Evolutionary conservation across 495 filamentous ascomycete genomes (phyloP), one percentile per base, ranked within the genome.

Genomic region (Daldinia grandis): DNA sequence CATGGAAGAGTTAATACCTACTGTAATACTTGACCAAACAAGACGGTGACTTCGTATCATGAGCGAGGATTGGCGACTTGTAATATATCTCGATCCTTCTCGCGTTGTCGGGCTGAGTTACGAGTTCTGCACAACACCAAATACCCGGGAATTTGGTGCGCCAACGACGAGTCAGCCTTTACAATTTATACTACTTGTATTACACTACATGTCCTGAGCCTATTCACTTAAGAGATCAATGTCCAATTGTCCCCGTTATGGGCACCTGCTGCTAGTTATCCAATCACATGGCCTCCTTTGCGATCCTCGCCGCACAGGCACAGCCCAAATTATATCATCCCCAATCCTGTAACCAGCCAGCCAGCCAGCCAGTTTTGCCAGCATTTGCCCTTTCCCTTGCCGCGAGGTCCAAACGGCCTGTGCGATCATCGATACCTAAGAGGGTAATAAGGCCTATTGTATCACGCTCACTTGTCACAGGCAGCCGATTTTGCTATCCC

Each of bases 281-380:
- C 70, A 73, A 69, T 69, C 38, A 53, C 33, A 35, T 5, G 8
- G 19, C 19, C 8, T 8, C 38, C 38, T 66, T 33, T 28, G 10
- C 61, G 19, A 15, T 58, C 65, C 58, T 69, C 70, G 65, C 65
- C 70, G 65, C 65, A 61, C 14, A 63, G 40, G 33, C 49, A 21
- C 69, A 72, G 55, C 24, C 24, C 25, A 53, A 30, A 53, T 53
- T 53, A 53, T 28, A 28, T 1, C 30, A 24, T 53, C 42, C 42
- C 21, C 19, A 47, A 44, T 44, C 40, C 40, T 44, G 40, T 44
- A 44, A 19, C 40, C 10, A 47, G 1, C 35, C 8, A 38, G 8
- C 35, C 9, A 51, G 49, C 21, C 25, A 8, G 33, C 30, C 40
- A 38, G 27, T 53, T 31, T 60, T 38, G 30, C 58, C 59, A 60